Conservation (phyloP, 257 asterid genomes). For the Penstemon newberryi region DNA sequence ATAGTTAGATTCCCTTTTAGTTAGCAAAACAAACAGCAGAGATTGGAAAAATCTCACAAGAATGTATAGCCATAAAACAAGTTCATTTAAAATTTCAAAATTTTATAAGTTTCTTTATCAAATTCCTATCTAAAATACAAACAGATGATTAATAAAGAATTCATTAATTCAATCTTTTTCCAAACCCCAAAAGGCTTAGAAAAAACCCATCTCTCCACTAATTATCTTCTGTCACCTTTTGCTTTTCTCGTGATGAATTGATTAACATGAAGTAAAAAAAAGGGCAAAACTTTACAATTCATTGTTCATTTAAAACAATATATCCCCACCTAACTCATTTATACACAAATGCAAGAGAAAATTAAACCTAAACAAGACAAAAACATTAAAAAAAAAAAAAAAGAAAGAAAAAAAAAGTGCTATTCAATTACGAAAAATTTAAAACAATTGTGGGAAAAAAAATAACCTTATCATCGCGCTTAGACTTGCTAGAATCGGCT, state of each 20-base stretch:
- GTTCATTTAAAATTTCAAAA: background rate
- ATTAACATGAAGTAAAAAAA: too few species aligned
- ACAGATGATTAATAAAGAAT: background rate
- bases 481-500: slow-evolving; percentile 30
- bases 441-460: background rate
- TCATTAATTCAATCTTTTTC: background rate
- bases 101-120: background rate
- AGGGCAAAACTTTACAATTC: background rate
- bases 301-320: background rate
- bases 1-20: background rate
- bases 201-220: background rate
- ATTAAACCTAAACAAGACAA: background rate
- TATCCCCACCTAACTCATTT: background rate
- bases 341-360: background rate
- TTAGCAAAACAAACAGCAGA: background rate
- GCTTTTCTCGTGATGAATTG: too few species aligned
- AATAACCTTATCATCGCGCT: slow-evolving; percentile 41
- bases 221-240: too few species aligned
- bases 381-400: background rate
- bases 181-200: background rate
- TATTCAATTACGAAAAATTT: too few species aligned
- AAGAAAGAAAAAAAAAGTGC: background rate
- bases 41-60: background rate
- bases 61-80: background rate
- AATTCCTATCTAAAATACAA: background rate